Conservation (phyloP, 1,284 basidiomycete genomes). For the Apiotrichum gracile region DNA sequence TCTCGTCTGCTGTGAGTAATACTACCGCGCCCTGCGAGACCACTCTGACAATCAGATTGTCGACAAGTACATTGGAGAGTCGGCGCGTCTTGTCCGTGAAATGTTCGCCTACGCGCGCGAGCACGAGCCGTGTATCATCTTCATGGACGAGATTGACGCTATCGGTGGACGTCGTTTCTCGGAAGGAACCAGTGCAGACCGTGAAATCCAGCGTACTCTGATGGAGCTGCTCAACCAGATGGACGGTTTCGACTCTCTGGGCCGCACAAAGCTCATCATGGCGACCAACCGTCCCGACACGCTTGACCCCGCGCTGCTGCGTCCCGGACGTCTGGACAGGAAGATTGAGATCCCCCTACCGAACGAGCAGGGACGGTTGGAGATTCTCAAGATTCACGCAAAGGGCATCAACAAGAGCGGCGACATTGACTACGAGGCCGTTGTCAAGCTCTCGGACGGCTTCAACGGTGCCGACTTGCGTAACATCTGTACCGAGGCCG, state of each 20-base stretch:
- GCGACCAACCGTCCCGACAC: conserved; percentile 96
- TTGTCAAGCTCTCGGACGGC: conserved; percentile 89
- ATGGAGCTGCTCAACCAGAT: conserved; percentile 99
- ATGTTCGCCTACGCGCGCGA: conserved; percentile 98
- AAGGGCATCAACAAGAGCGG: conserved; percentile 90
- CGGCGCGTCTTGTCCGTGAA: conserved; percentile 86
- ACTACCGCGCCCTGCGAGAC: background rate
- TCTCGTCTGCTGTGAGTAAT: conserved; percentile 70
- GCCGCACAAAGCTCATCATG: conserved; percentile 97
- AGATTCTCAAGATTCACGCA: conserved; percentile 97
- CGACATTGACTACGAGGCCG: conserved; percentile 92
- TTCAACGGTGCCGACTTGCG: conserved; percentile 96
- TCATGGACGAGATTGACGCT: conserved; percentile 83
- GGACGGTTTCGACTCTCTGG: conserved; percentile 98
- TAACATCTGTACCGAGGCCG: conserved; percentile 96
- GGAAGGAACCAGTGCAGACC: conserved; percentile 97
- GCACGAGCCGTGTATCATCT: conserved; percentile 83
- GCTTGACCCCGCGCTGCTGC: conserved; percentile 91
- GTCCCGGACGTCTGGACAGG: conserved; percentile 91
- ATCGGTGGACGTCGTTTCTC: conserved; percentile 93
- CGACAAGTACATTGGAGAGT: conserved; percentile 99
- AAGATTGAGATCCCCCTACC: conserved; percentile 98
- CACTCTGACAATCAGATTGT: conserved; percentile 58
- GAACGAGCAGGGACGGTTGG: conserved; percentile 87
- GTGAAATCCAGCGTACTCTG: conserved; percentile 96